Percentiles rank a stretch among this genome's conserved stretches.
These are phyloP conservation scores for Trichomonas gallinae DNA, from an alignment of 208 protist genomes.

Conservation along the genomic window DNA sequence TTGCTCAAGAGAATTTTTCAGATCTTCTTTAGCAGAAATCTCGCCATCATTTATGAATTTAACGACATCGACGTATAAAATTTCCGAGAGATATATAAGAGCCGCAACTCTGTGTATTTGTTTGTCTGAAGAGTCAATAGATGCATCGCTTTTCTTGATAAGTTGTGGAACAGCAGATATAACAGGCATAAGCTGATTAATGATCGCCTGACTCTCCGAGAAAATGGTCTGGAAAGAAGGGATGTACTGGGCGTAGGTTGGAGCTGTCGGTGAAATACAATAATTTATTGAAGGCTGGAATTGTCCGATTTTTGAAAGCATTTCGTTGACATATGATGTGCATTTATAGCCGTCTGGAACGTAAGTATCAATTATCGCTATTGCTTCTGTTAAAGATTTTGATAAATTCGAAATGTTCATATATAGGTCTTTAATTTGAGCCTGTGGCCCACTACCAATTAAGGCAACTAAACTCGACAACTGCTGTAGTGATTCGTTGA, in stretches of 20 bases:
- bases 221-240: background rate
- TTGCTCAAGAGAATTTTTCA: background rate
- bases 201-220: background rate
- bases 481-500: background rate
- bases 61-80: background rate
- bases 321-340: background rate
- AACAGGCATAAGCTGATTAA: background rate
- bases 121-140: background rate
- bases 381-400: background rate
- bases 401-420: background rate
- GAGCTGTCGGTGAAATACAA: background rate
- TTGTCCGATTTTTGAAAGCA: background rate
- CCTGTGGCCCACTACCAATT: background rate
- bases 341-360: background rate
- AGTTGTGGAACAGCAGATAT: background rate
- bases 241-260: background rate
- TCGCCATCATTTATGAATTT: background rate
- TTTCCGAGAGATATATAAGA: background rate
- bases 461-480: background rate
- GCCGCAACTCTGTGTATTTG: background rate
- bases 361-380: background rate
- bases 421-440: background rate
- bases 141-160: background rate
- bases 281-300: background rate
- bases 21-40: background rate